Conservation (phyloP, 768 basidiomycete species). For the Lyophyllum atratum region DNA sequence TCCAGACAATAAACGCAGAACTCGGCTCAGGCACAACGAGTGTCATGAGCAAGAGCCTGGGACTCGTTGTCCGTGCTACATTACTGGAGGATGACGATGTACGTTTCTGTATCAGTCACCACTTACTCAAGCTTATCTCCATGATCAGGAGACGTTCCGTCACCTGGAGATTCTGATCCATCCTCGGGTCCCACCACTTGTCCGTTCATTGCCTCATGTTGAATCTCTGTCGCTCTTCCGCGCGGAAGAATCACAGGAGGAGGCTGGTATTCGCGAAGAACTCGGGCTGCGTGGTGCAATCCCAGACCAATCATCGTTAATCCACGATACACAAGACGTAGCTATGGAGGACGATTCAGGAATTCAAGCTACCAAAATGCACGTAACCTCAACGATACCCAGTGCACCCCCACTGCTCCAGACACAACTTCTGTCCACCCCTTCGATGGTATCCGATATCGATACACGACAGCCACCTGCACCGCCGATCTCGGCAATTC, state of each 20-base stretch:
- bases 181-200: conserved; percentile 76
- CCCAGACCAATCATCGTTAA: conserved; percentile 4
- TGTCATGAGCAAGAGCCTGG: conserved; percentile 61
- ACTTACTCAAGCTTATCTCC: not conserved
- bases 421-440: not conserved
- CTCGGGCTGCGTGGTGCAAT: conserved; percentile 35
- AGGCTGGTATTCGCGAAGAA: conserved; percentile 45
- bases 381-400: not conserved
- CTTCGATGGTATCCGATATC: not conserved
- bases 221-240: conserved; percentile 63
- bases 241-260: conserved; percentile 66
- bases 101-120: conserved; percentile 1
- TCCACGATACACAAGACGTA: conserved; percentile 26
- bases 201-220: conserved; percentile 65
- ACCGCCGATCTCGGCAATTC: not conserved
- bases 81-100: conserved; percentile 16
- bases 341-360: conserved; percentile 23
- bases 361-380: not conserved
- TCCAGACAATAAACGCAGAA: conserved; percentile 50
- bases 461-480: not conserved
- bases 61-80: conserved; percentile 44
- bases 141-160: conserved; percentile 25
- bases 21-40: conserved; percentile 56
- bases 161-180: conserved; percentile 69
- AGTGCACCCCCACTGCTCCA: not conserved